These are phyloP conservation scores for Marchantia paleacea DNA, from an alignment of 225 moss, liverwort and hornwort species.

Conservation along the genomic window DNA sequence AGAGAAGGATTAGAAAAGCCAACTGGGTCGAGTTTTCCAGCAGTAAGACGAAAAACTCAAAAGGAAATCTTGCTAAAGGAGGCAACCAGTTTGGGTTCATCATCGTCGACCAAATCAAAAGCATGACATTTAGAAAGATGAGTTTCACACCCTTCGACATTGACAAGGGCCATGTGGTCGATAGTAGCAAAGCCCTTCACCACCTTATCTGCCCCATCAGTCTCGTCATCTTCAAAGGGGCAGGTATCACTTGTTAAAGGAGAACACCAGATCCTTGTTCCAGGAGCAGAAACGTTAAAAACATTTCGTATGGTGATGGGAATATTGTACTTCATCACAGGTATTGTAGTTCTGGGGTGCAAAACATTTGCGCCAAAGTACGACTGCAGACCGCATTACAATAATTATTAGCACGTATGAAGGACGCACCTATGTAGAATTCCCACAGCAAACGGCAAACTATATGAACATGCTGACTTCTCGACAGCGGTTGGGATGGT, in stretches of 20 bases:
- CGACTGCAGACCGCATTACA: constrained; percentile 50
- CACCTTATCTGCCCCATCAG: constrained; percentile 46
- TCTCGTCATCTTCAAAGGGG: constrained; percentile 20
- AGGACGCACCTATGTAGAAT: background rate
- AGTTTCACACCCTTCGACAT: constrained; percentile 80
- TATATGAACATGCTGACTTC: no score
- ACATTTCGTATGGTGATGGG: constrained; percentile 87
- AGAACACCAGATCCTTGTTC: constrained; percentile 78
- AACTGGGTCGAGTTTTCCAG: no score
- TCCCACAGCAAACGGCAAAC: no score
- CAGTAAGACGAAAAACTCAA: no score
- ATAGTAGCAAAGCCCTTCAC: constrained; percentile 98
- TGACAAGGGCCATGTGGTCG: constrained; percentile 87
- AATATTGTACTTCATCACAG: constrained; percentile 86
- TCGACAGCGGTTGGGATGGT: no score
- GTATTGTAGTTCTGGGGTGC: constrained; percentile 90
- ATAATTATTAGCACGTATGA: background rate
- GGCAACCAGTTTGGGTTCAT: no score
- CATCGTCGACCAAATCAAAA: no score
- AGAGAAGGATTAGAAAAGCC: no score
- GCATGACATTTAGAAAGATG: background rate
- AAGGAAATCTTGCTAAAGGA: no score
- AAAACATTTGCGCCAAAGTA: constrained; percentile 98
- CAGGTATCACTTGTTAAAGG: constrained; percentile 33
- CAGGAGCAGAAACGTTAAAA: constrained; percentile 74